These are phyloP conservation scores for Cutaneotrichosporon curvatum DNA, from an alignment of 1,284 basidiomycete species.

Conservation along the genomic window DNA sequence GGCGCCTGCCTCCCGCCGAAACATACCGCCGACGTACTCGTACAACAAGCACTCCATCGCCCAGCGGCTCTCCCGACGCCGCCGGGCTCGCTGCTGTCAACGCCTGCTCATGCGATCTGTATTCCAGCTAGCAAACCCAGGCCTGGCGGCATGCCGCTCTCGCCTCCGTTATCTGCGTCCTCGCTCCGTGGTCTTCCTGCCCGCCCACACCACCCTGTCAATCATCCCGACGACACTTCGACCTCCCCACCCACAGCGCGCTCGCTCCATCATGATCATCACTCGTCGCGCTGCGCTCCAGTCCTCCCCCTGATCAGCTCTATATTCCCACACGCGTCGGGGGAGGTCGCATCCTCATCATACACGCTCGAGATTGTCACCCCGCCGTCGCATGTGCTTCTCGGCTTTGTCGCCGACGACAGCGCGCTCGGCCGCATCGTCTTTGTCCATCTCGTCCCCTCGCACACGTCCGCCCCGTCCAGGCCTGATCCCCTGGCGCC, in stretches of 20 bases:
- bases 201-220: background rate
- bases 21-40: background rate
- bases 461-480: slow-evolving; percentile 7
- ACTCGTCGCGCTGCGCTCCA: slow-evolving; percentile 14
- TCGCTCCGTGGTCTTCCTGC: background rate
- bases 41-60: background rate
- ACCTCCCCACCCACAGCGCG: too few relatives aligned
- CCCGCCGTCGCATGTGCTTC: slow-evolving; percentile 32
- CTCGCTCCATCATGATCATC: too few relatives aligned
- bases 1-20: slow-evolving; percentile 5
- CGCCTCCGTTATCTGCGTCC: too few relatives aligned
- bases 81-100: slow-evolving; percentile 2
- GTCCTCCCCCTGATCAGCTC: slow-evolving; percentile 34
- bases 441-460: slow-evolving; percentile 38
- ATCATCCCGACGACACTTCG: too few relatives aligned
- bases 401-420: slow-evolving; percentile 38
- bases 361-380: slow-evolving; percentile 41
- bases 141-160: too few relatives aligned
- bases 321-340: slow-evolving; percentile 38
- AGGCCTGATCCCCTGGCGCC: slow-evolving; percentile 31
- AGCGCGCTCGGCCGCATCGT: slow-evolving; percentile 26
- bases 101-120: background rate
- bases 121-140: slow-evolving; percentile 5
- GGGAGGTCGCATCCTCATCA: slow-evolving; percentile 22
- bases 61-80: slow-evolving; percentile 4